Evolutionary conservation across 2,329 filamentous ascomycete species (phyloP).

Genomic region (Claviceps pazoutovae): DNA sequence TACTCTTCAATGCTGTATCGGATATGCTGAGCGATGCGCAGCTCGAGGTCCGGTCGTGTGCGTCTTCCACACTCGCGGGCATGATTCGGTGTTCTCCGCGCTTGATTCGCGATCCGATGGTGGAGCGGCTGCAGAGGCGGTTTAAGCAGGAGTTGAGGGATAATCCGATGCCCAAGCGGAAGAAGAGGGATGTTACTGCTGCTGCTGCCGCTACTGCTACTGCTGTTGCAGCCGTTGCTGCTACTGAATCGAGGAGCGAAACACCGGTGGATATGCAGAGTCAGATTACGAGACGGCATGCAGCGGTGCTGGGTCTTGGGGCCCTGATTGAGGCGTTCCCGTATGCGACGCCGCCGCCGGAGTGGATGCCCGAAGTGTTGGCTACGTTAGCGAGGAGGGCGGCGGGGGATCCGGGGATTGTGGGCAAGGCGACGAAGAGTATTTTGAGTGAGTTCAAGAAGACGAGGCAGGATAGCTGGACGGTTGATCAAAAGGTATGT

Average conservation of each 20-base stretch:
- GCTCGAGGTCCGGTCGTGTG: conserved; percentile 85
- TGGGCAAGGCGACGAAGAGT: conserved; percentile 89
- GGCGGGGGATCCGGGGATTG: conserved; percentile 76
- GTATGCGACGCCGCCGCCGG: conserved; percentile 81
- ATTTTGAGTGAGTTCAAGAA: conserved; percentile 98
- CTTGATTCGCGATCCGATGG: conserved; percentile 62
- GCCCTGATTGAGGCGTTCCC: conserved; percentile 91
- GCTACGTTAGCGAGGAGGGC: conserved; percentile 74
- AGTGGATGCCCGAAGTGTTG: conserved; percentile 87
- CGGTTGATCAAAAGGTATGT: conserved; percentile 86
- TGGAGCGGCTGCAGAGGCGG: conserved; percentile 58
- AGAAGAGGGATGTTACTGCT: conserved; percentile 10
- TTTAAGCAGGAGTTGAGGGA: conserved; percentile 67
- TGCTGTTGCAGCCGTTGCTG: conserved; percentile 5
- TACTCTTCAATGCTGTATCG: conserved; percentile 82
- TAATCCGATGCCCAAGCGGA: conserved; percentile 75
- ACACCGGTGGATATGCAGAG: conserved; percentile 58
- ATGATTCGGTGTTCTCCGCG: conserved; percentile 95
- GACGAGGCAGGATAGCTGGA: conserved; percentile 97
- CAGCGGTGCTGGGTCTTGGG: conserved; percentile 81
- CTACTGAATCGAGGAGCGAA: conserved; percentile 47
- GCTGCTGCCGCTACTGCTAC: too few relatives aligned
- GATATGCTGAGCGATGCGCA: conserved; percentile 87
- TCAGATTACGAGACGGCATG: conserved; percentile 71
- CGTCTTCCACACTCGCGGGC: conserved; percentile 82